Base-by-base conservation (phyloP, 768 basidiomycete genomes). In the Naganishia vishniacii region DNA sequence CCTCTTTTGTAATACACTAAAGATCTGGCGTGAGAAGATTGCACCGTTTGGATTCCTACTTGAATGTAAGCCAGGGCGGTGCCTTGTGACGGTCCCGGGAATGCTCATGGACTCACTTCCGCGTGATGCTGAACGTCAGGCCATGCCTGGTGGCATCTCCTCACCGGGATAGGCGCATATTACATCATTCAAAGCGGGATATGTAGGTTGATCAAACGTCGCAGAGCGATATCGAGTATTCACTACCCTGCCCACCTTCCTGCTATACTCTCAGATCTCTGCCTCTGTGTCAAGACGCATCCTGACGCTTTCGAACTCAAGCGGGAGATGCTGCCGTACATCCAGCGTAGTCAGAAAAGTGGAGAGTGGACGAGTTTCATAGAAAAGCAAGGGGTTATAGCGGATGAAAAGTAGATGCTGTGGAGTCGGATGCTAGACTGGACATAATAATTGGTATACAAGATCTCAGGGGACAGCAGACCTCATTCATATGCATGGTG, bases 1-100 rank as follows among this genome's bases (percentile, higher is more conserved):
- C 68, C 80, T 86, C 9, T 88, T 86, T 69, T 91, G 88, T 72
- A 79, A 79, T 58, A 42, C 60, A 16, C 59, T 75, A 48, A 64
- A 70, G 31, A 40, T 26, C 15, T 37, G 58, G n/a, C 29, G 72
- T 26, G 69, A 61, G 5, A 6, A 25, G 6, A 9, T 73, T 2
- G 69, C 68, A 13, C 59, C 64, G 0, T 65, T 64, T 56, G 75
- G 71, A 15, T 68, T 73, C 46, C 32, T 73, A 11, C 44, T 75
- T 1, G 72, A 76, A 64, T 72, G 73, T 72, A 58, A 67, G 49
- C 29, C 18, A 6, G 29, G 37, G 31, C n/a, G n/a, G n/a, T n/a
- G n/a, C n/a, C n/a, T n/a, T n/a, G n/a, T n/a, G n/a, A n/a, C n/a
- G n/a, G n/a, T n/a, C n/a, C n/a, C n/a, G n/a, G n/a, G n/a, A n/a